phyloP scores from a whole-genome alignment of 306 rosid genomes.

The Cucurbita argyrosperma region DNA sequence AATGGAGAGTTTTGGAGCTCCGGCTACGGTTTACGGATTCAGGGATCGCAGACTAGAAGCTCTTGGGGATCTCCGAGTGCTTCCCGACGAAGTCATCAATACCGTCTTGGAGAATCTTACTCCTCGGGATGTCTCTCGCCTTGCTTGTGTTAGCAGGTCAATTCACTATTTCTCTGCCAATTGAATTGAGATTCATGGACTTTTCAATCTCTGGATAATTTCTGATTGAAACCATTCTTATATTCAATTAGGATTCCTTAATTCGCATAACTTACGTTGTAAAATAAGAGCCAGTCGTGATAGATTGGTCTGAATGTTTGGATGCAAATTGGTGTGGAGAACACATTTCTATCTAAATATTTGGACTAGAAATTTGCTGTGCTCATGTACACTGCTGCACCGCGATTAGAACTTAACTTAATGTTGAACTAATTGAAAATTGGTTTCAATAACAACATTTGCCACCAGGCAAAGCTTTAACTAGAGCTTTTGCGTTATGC shows the following conservation, averaged over 20 bases:
- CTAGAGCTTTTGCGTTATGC: too few species aligned
- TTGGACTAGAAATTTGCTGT: neutral
- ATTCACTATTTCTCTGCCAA: neutral
- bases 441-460: too few species aligned
- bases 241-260: neutral
- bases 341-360: too few species aligned
- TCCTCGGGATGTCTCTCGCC: constrained; percentile 57
- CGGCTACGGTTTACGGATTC: neutral
- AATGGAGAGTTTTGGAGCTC: constrained; percentile 28
- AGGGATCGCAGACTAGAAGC: constrained; percentile 62
- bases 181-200: neutral
- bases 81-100: constrained; percentile 76
- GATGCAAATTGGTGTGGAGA: neutral
- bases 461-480: too few species aligned
- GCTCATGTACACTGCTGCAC: too few species aligned
- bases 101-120: constrained; percentile 47
- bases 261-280: neutral
- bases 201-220: neutral
- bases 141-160: constrained; percentile 91
- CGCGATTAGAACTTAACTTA: too few species aligned
- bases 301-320: neutral
- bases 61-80: constrained; percentile 64
- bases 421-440: too few species aligned
- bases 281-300: neutral
- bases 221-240: neutral